phyloP scores from a whole-genome alignment of 2,329 filamentous ascomycete species.

The Diplodia corticola region DNA sequence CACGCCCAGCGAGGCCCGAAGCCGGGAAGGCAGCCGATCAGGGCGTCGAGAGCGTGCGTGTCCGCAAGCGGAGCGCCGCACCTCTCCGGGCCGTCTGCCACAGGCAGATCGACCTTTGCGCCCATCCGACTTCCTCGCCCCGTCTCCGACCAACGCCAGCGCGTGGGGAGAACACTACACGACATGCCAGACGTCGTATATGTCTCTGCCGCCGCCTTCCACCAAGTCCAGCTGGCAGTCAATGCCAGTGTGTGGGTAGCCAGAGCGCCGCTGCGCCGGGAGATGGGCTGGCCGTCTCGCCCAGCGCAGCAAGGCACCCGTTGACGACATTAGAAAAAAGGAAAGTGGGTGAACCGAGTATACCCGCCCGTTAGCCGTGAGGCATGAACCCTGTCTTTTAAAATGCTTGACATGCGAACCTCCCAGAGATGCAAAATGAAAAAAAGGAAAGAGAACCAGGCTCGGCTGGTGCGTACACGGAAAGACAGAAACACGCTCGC shows the following conservation, averaged over 20 bases:
- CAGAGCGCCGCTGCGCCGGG: constrained; percentile 36
- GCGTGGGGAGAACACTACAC: constrained; percentile 37
- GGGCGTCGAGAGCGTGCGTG: background rate
- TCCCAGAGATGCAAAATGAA: constrained; percentile 45
- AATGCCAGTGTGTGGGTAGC: constrained; percentile 39
- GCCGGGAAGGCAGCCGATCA: constrained; percentile 3
- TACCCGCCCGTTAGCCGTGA: constrained; percentile 46
- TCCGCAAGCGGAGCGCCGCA: constrained; percentile 23
- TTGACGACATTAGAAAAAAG: constrained; percentile 44
- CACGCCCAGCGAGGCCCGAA: constrained; percentile 21
- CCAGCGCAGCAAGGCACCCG: constrained; percentile 30
- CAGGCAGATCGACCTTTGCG: constrained; percentile 6
- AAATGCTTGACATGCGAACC: constrained; percentile 48
- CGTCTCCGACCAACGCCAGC: constrained; percentile 24
- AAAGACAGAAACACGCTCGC: constrained; percentile 42
- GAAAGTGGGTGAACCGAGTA: constrained; percentile 35
- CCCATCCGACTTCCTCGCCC: constrained; percentile 24
- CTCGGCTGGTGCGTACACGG: constrained; percentile 37
- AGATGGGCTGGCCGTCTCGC: constrained; percentile 40
- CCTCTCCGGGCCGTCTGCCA: constrained; percentile 10
- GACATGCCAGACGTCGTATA: constrained; percentile 38
- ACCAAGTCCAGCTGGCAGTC: constrained; percentile 41
- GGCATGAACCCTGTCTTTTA: constrained; percentile 41
- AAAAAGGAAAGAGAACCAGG: constrained; percentile 35
- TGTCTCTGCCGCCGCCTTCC: constrained; percentile 40